Evolutionary conservation across 2,329 filamentous ascomycete species (phyloP).

Genomic region (Venturia effusa): DNA sequence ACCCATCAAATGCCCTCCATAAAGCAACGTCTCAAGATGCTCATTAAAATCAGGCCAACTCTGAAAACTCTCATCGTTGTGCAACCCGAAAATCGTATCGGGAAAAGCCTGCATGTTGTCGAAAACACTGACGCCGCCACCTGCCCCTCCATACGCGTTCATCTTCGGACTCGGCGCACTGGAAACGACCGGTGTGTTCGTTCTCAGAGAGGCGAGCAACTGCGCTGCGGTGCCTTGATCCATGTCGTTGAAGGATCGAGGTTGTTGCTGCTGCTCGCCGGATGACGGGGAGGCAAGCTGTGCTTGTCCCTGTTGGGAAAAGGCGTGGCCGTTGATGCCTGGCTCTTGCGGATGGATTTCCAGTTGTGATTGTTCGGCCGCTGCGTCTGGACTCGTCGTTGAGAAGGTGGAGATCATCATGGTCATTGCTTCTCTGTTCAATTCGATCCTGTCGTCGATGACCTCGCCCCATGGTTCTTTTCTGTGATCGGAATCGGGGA

Average conservation of each 20-base stretch:
- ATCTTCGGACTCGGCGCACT: background rate
- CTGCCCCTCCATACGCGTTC: background rate
- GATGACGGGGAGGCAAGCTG: background rate
- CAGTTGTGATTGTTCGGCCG: background rate
- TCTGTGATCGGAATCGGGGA: background rate
- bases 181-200: constrained; percentile 1
- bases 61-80: constrained; percentile 8
- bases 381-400: background rate
- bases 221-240: constrained; percentile 8
- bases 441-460: constrained; percentile 1
- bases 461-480: constrained; percentile 6
- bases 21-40: constrained; percentile 4
- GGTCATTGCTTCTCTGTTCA: background rate
- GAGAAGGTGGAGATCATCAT: constrained; percentile 7
- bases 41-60: constrained; percentile 9
- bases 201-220: background rate
- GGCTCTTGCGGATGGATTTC: constrained; percentile 2
- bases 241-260: constrained; percentile 2
- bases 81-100: constrained; percentile 9
- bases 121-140: background rate
- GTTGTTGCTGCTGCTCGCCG: background rate
- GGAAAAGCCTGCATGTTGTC: background rate
- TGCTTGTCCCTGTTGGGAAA: background rate
- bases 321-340: constrained; percentile 1
- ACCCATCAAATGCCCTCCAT: background rate